Base-by-base conservation (phyloP, 2,329 filamentous ascomycete species). In the Paraconiothyrium brasiliense region DNA sequence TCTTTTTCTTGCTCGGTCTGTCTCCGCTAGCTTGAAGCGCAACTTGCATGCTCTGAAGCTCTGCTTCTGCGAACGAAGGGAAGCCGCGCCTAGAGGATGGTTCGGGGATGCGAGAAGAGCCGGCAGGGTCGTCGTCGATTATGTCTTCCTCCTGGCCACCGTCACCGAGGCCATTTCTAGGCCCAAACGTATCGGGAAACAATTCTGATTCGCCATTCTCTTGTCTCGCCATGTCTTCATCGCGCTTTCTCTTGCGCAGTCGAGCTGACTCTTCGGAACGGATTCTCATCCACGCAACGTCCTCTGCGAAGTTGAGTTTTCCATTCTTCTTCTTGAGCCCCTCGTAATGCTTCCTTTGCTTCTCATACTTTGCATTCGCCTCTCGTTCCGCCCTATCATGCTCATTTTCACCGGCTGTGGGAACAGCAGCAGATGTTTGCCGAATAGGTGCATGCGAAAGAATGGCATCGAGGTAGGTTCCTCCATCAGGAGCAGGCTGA, bases 211-310 rank as follows among this genome's bases (percentile, higher is more conserved):
- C 61, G 8, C 64, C 59, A 0, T 63, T 30, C 3, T 61, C 65
- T 20, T 70, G 67, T 24, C 55, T 46, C 1, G 58, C 63, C 20
- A 52, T 60, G 5, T 57, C 43, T 14, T 67, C 48, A 14, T 69
- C 67, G 5, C 60, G 62, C 54, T 66, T 54, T 11, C 56, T 54
- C 57, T 70, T 72, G 34, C 58, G 58, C 37, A 24, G 13, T 14
- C 70, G 65, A n/a, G 55, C 32, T 9, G 63, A 47, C 58, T 79
- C 72, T 0, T 49, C 65, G 4, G 44, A 54, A 46, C 57, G 27
- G 13, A 77, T 67, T 54, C 60, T 70, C 63, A 73, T 64, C 73
- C 71, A 78, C 22, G 71, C 70, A 30, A 78, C 47, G 2, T 78
- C 70, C 32, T 75, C 60, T 8, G 46, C 43, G 54, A 78, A 74